Evolutionary conservation across 495 filamentous ascomycete genomes (phyloP), one percentile per base, ranked within the genome.

Genomic region (Tuber melanosporum): DNA sequence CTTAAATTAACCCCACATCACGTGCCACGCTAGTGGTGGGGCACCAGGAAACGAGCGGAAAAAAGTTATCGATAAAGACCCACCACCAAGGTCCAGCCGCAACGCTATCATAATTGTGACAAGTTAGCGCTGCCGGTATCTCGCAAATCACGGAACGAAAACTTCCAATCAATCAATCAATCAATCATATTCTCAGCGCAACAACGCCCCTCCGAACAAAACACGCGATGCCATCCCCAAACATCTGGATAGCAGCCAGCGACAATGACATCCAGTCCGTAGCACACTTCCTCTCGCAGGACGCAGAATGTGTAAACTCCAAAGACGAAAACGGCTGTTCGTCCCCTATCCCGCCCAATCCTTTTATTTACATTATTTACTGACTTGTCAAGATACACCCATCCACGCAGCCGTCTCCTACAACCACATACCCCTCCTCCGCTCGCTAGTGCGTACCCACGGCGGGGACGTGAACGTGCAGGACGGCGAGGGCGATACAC

Each of bases 321-420:
- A 92, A 93, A 82, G 93, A 97, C 84, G 88, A 91, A 76, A 90
- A 93, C 78, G 93, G 93, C 77, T 83, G 81, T 82, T 69, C 77
- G 77, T 80, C 49, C 46, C 72, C 45, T 42, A 62, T 73, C 46
- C 57, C 73, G 14, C 14, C 26, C 4, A 12, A 46, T 46, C 39
- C 39, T 73, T 74, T 76, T 81, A 15, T 45, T 47, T 19, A 47
- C 19, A 3, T 19, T 17, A 19, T 74, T 81, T 97, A 77, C 71
- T 57, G 77, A 77, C 80, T 39, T 17, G 10, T 7, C 72, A 74
- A 76, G 81, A 99, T 86, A 96, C 94, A 22, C 88, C 98, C 36
- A 86, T 98, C 36, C 95, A 99, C 84, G 96, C 95, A 39, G 92
- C 95, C 10, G 89, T 91, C 45, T 98, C 94, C 77, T 99, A 99